Evolutionary conservation across 495 filamentous ascomycete species (phyloP).

Genomic region (Polyplosphaeria fusca): DNA sequence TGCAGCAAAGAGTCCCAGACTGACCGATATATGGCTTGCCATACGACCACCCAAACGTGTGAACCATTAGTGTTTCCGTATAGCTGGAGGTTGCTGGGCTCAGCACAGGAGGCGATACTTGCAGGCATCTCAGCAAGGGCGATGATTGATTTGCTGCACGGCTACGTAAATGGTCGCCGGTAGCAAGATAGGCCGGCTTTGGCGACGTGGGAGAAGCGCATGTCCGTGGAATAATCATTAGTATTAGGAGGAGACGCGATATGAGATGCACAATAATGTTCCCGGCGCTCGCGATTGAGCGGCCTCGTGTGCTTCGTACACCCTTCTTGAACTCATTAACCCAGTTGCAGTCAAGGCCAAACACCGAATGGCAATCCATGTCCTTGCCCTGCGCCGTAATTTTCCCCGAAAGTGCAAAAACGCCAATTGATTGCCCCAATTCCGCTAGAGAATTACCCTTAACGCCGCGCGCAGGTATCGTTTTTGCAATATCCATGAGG

Average conservation of each 20-base stretch:
- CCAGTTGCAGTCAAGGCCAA: no score
- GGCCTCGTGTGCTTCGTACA: no score
- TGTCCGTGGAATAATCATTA: slow-evolving; percentile 26
- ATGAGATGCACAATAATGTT: slow-evolving; percentile 12
- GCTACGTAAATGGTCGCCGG: slow-evolving; percentile 17
- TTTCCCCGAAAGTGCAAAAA: no score
- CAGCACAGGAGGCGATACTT: slow-evolving; percentile 39
- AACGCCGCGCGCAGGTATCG: slow-evolving; percentile 12
- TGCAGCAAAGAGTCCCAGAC: no score
- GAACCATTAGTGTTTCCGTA: slow-evolving; percentile 58
- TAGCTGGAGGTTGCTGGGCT: slow-evolving; percentile 28
- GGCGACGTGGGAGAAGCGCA: slow-evolving; percentile 10
- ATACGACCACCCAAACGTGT: slow-evolving; percentile 76
- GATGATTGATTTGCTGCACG: slow-evolving; percentile 19
- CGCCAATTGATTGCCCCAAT: no score
- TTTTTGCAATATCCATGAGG: background rate
- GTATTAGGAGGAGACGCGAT: slow-evolving; percentile 29
- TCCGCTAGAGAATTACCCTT: slow-evolving; percentile 3
- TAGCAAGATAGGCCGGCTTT: no score
- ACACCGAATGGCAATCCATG: no score
- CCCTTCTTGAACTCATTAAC: no score
- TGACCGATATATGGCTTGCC: slow-evolving; percentile 68
- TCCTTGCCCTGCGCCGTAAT: no score
- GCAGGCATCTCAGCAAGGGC: slow-evolving; percentile 35
- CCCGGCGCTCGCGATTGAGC: no score